phyloP scores from a whole-genome alignment of 441 rosid genomes.

The Metrosideros polymorpha region DNA sequence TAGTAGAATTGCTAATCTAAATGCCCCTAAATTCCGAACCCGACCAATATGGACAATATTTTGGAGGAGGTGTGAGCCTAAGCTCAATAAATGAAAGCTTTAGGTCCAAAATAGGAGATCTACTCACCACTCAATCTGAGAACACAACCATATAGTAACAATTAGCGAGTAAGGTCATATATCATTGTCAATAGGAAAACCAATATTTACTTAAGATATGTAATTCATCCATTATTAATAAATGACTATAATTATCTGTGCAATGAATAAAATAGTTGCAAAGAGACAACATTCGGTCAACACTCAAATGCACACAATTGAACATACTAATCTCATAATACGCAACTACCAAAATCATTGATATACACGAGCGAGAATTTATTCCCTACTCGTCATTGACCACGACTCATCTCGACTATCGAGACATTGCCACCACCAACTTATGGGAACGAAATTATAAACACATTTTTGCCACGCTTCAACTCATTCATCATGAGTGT shows the following conservation, averaged over 20 bases:
- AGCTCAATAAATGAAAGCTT: not conserved
- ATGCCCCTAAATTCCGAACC: not conserved
- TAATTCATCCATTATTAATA: too few species aligned
- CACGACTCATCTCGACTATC: too few species aligned
- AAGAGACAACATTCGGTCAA: fast-evolving
- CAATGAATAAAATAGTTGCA: not conserved
- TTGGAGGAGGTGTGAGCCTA: not conserved
- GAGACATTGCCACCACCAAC: too few species aligned
- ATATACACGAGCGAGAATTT: too few species aligned
- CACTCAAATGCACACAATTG: not conserved
- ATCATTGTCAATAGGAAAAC: not conserved
- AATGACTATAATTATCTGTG: not conserved
- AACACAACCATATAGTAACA: not conserved
- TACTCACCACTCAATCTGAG: not conserved
- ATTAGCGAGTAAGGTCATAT: not conserved
- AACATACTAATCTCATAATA: not conserved
- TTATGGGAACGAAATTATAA: too few species aligned
- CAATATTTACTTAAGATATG: not conserved
- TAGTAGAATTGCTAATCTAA: not conserved
- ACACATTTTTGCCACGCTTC: too few species aligned
- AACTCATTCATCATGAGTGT: too few species aligned
- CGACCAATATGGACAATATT: not conserved
- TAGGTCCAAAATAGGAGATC: not conserved
- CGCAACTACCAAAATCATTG: not conserved
- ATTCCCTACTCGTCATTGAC: too few species aligned